phyloP scores from a whole-genome alignment of 1,284 basidiomycete species.

The Agroathelia rolfsii region DNA sequence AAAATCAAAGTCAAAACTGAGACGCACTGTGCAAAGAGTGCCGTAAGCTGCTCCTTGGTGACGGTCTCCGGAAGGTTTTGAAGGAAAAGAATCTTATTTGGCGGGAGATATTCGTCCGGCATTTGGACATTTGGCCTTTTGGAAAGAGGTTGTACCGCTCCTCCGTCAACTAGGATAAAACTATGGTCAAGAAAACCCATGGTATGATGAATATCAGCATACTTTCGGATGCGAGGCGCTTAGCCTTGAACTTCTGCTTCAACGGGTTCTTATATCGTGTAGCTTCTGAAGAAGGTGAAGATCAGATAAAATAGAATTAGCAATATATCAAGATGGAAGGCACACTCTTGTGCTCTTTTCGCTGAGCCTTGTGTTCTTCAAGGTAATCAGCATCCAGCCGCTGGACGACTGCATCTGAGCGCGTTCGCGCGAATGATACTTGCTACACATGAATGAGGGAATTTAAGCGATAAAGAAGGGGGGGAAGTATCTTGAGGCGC shows the following conservation, averaged over 20 bases:
- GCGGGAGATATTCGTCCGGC: constrained; percentile 99
- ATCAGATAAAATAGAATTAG: constrained; percentile 5
- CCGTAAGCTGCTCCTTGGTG: constrained; percentile 82
- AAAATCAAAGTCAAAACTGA: constrained; percentile 2
- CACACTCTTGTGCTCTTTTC: constrained; percentile 79
- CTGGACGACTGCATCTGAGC: constrained; percentile 85
- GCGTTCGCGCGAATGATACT: constrained; percentile 85
- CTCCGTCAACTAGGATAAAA: constrained; percentile 51
- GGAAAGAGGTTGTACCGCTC: constrained; percentile 48
- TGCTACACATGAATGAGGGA: constrained; percentile 41
- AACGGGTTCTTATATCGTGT: constrained; percentile 82
- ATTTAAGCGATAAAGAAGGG: constrained; percentile 7
- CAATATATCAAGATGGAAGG: constrained; percentile 8
- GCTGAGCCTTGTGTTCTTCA: constrained; percentile 66
- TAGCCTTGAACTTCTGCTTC: constrained; percentile 73
- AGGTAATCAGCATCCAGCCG: constrained; percentile 54
- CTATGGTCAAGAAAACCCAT: constrained; percentile 1
- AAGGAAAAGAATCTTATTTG: constrained; percentile 97
- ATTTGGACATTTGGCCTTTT: constrained; percentile 84
- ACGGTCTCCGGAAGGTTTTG: constrained; percentile 92
- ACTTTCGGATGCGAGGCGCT: constrained; percentile 74
- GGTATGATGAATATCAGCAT: constrained; percentile 16
- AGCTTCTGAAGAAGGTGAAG: constrained; percentile 36
- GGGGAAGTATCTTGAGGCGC: not conserved
- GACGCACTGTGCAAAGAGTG: constrained; percentile 79